Percentiles rank a stretch among this genome's conserved stretches.
Conservation (phyloP, 192 early-diverging fungal genomes). For the Coemansia aciculifera region DNA sequence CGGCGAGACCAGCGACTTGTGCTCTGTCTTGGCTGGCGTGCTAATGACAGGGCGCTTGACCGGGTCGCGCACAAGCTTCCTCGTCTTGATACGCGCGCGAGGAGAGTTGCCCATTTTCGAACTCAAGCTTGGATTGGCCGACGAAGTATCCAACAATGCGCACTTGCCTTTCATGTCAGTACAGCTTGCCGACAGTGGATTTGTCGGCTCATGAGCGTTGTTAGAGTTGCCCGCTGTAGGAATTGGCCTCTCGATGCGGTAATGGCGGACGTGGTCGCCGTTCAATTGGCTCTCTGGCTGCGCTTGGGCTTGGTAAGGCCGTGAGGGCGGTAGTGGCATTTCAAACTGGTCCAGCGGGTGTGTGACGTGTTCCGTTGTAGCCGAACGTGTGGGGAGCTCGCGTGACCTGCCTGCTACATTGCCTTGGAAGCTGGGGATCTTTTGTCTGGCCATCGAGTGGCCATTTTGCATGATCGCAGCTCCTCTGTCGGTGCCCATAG, state of each 20-base stretch:
- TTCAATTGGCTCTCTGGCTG: not conserved
- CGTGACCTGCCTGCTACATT: not conserved
- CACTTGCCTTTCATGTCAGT: constrained; percentile 4
- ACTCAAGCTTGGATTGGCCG: constrained; percentile 38
- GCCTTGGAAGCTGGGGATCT: constrained; percentile 4
- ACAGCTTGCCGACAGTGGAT: not conserved
- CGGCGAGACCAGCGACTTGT: not conserved
- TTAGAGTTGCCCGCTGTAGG: not conserved
- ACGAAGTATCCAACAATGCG: constrained; percentile 38
- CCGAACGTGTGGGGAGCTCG: not conserved
- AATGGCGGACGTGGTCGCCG: not conserved
- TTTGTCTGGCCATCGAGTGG: not conserved
- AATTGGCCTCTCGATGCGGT: not conserved
- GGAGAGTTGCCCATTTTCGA: not conserved
- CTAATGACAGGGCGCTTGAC: constrained; percentile 3
- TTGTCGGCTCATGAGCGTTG: not conserved
- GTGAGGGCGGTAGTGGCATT: not conserved
- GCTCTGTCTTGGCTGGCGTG: constrained; percentile 3
- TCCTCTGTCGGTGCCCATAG: not conserved
- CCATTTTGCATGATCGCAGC: not conserved
- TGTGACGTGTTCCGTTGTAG: not conserved
- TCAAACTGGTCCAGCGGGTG: not conserved
- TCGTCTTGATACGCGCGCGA: constrained; percentile 17
- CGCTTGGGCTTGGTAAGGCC: not conserved
- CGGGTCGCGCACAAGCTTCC: constrained; percentile 39